Percentiles rank a stretch among this genome's conserved stretches.
Evolutionary conservation across 2,329 filamentous ascomycete species (phyloP).

Genomic region (Rhynchosporium secalis): DNA sequence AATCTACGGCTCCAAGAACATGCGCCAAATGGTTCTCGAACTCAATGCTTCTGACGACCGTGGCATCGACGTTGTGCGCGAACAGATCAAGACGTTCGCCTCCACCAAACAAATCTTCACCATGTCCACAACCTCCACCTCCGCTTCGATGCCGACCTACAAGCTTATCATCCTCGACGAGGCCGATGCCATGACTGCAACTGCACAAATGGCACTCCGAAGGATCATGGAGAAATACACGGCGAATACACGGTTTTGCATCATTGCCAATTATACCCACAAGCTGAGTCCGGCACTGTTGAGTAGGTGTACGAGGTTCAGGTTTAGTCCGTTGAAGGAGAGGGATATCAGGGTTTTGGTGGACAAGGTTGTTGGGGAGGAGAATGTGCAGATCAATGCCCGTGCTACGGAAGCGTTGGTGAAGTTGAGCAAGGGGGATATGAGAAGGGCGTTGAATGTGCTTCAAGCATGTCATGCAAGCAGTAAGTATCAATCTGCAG

Average conservation of each 20-base stretch:
- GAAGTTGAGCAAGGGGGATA: slow-evolving; percentile 87
- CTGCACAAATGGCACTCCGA: slow-evolving; percentile 94
- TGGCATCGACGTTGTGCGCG: slow-evolving; percentile 95
- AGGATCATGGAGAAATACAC: slow-evolving; percentile 99
- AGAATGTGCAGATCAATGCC: slow-evolving; percentile 77
- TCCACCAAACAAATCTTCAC: slow-evolving; percentile 96
- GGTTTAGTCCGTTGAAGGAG: slow-evolving; percentile 92
- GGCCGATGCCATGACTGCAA: slow-evolving; percentile 99
- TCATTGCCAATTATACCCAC: slow-evolving; percentile 98
- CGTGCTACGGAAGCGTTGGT: slow-evolving; percentile 85
- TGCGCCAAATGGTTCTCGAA: slow-evolving; percentile 98
- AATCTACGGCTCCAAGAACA: slow-evolving; percentile 89
- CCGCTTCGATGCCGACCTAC: slow-evolving; percentile 66
- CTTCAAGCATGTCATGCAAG: slow-evolving; percentile 95
- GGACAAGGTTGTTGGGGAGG: slow-evolving; percentile 85
- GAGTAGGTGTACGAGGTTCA: slow-evolving; percentile 90
- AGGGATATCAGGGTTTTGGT: slow-evolving; percentile 81
- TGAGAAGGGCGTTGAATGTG: slow-evolving; percentile 92
- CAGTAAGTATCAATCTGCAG: slow-evolving; percentile 54
- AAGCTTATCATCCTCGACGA: slow-evolving; percentile 98
- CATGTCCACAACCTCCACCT: slow-evolving; percentile 54
- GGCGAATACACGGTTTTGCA: slow-evolving; percentile 94
- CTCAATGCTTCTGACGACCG: slow-evolving; percentile 96
- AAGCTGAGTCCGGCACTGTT: slow-evolving; percentile 92
- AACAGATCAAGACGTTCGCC: slow-evolving; percentile 99